Evolutionary conservation across 345 rosid genomes (phyloP), one percentile per base, ranked within the genome.

Genomic region (Populus alba): DNA sequence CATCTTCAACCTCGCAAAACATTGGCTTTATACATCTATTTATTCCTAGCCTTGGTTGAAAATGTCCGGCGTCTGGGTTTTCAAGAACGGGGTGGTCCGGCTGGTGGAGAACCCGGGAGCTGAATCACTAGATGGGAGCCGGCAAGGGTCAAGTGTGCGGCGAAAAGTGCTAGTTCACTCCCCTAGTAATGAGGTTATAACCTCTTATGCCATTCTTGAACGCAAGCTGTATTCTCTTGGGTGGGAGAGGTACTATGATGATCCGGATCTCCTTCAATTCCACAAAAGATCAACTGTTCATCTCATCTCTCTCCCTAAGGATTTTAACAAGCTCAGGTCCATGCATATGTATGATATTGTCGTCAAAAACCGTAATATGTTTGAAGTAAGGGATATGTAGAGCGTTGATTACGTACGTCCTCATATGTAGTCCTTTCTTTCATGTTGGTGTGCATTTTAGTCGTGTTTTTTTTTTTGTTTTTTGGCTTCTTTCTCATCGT

Each of bases 51-150:
- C 11, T 4, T 27, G 1, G 2, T 6, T 8, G 23, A 81, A 41
- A 77, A 94, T 94, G 98, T 87, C 97, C 1, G 98, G 97, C 6
- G 94, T 92, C 61, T 94, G 98, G 98, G 84, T 89, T 57, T 91
- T 94, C 87, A 86, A 83, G 79, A 85, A 92, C 78, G 96, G 96
- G 1, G 90, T 90, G 25, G 80, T 90, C 57, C 89, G 93, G 55
- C 83, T 87, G 13, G 94, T 86, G 63, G 92, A 87, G 86, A 88
- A 91, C 75, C 92, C 91, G 0, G 89, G 84, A 33, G 87, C 82
- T 0, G 97, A 89, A 31, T 72, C 81, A 6, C 33, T 70, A 31
- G 83, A 86, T 3, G 87, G 89, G 17, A 81, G 78, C 72, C 74
- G 85, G 33, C 79, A 72, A 73, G 59, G 85, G 39, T 78, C 87